A percentile compares a stretch with the other conserved stretches of the same genome.
phyloP scores from a whole-genome alignment of 331 rosid genomes.

The Telfairia occidentalis region DNA sequence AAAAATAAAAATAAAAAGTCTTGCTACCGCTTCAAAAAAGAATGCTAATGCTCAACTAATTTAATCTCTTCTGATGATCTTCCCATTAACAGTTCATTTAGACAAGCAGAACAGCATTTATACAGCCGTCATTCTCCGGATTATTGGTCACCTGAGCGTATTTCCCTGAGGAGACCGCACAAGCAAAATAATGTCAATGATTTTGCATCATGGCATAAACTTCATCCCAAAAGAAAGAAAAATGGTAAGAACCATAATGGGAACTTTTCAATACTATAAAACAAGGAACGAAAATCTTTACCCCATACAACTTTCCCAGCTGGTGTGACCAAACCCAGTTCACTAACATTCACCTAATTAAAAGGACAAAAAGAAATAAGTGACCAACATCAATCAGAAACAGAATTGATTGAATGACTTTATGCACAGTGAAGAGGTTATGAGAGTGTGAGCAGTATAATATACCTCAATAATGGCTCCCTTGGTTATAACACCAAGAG shows the following conservation, averaged over 20 bases:
- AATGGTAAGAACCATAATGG: no score
- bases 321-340: conserved; percentile 89
- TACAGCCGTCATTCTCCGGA: conserved; percentile 94
- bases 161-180: conserved; percentile 47
- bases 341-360: conserved; percentile 81
- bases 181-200: conserved; percentile 3
- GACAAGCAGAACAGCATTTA: conserved; percentile 81
- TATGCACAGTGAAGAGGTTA: background rate
- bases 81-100: conserved; percentile 12
- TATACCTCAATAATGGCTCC: conserved; percentile 89
- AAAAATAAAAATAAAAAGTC: background rate
- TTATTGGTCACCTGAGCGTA: conserved; percentile 92
- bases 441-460: background rate
- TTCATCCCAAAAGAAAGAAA: background rate
- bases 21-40: background rate
- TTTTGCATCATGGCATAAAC: background rate
- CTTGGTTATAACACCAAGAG: conserved; percentile 86
- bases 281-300: conserved; percentile 19
- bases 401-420: background rate
- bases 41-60: background rate
- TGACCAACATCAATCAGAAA: background rate
- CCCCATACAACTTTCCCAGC: conserved; percentile 98
- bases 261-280: background rate
- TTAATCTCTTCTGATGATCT: background rate
- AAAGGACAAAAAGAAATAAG: conserved; percentile 4